These are phyloP conservation scores for Arthrobotrys sinensis DNA, from an alignment of 2,329 filamentous ascomycete genomes.

Conservation along the genomic window DNA sequence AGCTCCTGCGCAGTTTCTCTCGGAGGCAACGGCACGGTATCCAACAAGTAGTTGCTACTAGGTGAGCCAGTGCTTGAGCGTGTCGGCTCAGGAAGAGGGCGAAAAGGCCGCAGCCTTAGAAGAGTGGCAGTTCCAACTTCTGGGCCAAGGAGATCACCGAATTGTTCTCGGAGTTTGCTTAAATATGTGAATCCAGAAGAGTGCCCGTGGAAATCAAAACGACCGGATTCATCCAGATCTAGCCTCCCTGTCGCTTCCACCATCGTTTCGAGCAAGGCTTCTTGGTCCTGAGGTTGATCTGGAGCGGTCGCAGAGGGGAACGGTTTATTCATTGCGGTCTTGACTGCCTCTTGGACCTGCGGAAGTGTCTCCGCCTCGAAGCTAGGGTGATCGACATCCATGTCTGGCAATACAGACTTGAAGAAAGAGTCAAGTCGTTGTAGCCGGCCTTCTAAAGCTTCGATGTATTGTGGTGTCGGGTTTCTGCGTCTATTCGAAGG, in stretches of 20 bases:
- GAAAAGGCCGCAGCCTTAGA: constrained; percentile 73
- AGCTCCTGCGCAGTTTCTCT: constrained; percentile 73
- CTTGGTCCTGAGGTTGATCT: constrained; percentile 71
- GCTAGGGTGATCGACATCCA: constrained; percentile 86
- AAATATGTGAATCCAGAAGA: constrained; percentile 94
- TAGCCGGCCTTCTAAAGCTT: constrained; percentile 85
- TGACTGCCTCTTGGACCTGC: constrained; percentile 50
- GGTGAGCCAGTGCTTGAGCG: constrained; percentile 77
- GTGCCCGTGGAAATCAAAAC: constrained; percentile 95
- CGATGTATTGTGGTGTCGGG: constrained; percentile 91
- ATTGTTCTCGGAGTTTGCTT: constrained; percentile 86
- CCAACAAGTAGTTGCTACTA: constrained; percentile 68
- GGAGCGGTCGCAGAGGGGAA: constrained; percentile 51
- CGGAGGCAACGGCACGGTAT: constrained; percentile 62
- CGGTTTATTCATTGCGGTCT: constrained; percentile 53
- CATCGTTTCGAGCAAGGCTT: constrained; percentile 90
- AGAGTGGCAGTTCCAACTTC: constrained; percentile 67
- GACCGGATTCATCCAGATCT: constrained; percentile 89
- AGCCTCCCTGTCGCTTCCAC: constrained; percentile 91
- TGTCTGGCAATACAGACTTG: constrained; percentile 83
- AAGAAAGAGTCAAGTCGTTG: constrained; percentile 86
- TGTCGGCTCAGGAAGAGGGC: constrained; percentile 76
- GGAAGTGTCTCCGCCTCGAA: constrained; percentile 77
- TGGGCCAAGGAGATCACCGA: constrained; percentile 81
- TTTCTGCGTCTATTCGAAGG: constrained; percentile 92